These are phyloP conservation scores for Auriscalpium orientale DNA, from an alignment of 768 basidiomycete species.

Conservation along the genomic window DNA sequence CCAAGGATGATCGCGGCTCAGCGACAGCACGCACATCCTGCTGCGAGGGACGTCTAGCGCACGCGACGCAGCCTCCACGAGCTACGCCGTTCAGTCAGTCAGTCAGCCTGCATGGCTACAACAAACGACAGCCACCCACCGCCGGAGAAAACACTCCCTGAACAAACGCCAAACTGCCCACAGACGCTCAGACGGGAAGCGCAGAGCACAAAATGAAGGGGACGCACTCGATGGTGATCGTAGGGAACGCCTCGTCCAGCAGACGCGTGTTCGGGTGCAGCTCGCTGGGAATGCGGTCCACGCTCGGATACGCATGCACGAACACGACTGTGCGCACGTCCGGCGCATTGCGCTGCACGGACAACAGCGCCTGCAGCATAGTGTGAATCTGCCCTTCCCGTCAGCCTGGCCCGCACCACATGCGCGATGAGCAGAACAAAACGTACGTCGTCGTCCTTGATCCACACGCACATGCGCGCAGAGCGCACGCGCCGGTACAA, in stretches of 20 bases:
- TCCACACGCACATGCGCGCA: conserved; percentile 13
- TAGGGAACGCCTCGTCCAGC: conserved; percentile 16
- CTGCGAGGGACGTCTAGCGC: conserved; percentile 7
- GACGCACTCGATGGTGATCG: conserved; percentile 13
- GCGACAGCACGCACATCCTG: conserved; percentile 13
- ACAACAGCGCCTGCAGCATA: conserved; percentile 13
- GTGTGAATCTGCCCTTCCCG: conserved; percentile 6
- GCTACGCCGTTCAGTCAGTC: neutral
- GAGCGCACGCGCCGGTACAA: conserved; percentile 9
- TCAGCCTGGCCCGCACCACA: neutral
- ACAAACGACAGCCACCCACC: conserved; percentile 1
- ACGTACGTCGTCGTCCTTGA: conserved; percentile 15
- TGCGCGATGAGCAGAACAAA: neutral
- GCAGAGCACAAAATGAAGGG: neutral
- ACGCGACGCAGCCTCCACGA: conserved; percentile 10
- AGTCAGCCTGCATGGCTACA: neutral
- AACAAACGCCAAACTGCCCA: conserved; percentile 9
- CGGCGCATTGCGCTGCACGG: conserved; percentile 10
- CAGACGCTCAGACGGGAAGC: neutral
- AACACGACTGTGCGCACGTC: conserved; percentile 13
- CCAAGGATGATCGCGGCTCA: conserved; percentile 10
- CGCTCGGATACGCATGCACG: conserved; percentile 11
- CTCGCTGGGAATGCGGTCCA: conserved; percentile 12
- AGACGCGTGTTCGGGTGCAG: conserved; percentile 15
- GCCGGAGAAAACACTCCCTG: conserved; percentile 6